Percentiles rank a stretch among this genome's conserved stretches.
Evolutionary conservation across 148 eudicot species (phyloP).

Genomic region (Spergularia bocconei): DNA sequence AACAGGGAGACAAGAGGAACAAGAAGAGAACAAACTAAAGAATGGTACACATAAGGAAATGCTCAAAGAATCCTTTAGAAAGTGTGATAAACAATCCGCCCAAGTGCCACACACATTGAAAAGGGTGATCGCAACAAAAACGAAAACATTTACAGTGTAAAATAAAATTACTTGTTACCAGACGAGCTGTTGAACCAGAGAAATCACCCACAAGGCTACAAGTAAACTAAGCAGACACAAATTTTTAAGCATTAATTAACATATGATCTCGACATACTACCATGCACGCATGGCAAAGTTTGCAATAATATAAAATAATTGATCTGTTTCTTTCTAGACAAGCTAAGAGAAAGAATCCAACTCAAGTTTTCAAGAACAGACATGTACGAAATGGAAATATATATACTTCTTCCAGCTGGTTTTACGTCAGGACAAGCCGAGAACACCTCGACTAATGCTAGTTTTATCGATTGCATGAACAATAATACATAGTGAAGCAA

Average conservation of each 20-base stretch:
- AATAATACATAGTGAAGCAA: slow-evolving; percentile 5
- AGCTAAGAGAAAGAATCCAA: background rate
- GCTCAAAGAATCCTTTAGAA: background rate
- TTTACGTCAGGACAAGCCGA: slow-evolving; percentile 15
- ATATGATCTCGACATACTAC: slow-evolving; percentile 11
- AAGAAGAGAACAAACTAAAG: slow-evolving; percentile 17
- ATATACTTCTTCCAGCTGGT: background rate
- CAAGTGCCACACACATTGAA: slow-evolving; percentile 6
- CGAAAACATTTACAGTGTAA: background rate
- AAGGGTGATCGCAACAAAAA: background rate
- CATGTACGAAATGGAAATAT: background rate
- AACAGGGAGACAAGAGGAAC: slow-evolving; percentile 27
- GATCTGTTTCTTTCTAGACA: slow-evolving; percentile 10
- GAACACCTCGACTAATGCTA: slow-evolving; percentile 13
- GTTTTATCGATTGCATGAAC: slow-evolving; percentile 15
- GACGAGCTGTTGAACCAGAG: background rate
- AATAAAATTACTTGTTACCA: background rate
- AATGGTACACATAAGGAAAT: slow-evolving; percentile 5
- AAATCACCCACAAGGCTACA: background rate
- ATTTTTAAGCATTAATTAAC: background rate
- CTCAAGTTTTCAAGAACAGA: slow-evolving; percentile 20
- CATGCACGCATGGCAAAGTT: slow-evolving; percentile 22
- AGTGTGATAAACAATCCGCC: background rate
- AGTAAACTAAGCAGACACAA: background rate
- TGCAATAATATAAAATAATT: background rate